Evolutionary conservation across 2,329 filamentous ascomycete genomes (phyloP).

Genomic region (Penicillium sp.): DNA sequence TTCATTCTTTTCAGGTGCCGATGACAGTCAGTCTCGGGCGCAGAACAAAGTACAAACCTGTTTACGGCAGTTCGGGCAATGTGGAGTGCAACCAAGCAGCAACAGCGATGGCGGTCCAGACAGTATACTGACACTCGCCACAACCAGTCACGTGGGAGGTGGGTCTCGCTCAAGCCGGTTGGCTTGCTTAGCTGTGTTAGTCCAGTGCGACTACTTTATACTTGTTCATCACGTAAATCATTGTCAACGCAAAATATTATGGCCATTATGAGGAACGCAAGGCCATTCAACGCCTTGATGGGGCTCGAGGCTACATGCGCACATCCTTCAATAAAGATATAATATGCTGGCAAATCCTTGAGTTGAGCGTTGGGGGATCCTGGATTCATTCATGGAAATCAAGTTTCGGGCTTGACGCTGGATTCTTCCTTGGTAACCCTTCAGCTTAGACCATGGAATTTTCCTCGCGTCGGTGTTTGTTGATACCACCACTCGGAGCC

Average conservation of each 20-base stretch:
- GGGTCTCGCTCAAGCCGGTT: conserved; percentile 2
- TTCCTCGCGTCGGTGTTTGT: not conserved
- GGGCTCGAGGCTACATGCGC: not conserved
- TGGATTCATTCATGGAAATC: not conserved
- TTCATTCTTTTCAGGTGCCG: not conserved
- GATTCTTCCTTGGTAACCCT: not conserved
- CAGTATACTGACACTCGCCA: conserved; percentile 18
- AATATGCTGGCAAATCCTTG: not conserved
- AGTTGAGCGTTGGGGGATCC: not conserved
- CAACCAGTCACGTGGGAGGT: conserved; percentile 16
- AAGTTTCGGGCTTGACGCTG: not conserved
- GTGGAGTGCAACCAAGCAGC: conserved; percentile 2
- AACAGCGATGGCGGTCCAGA: conserved; percentile 4
- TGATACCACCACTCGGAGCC: not conserved
- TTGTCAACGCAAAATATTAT: not conserved
- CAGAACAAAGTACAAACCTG: conserved; percentile 6
- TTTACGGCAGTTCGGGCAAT: conserved; percentile 4
- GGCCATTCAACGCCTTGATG: not conserved
- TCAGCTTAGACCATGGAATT: not conserved
- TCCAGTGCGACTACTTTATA: not conserved
- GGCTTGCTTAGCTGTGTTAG: not conserved
- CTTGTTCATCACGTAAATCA: not conserved
- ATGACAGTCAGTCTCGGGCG: not conserved
- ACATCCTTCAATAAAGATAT: not conserved
- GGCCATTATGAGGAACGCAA: not conserved